Evolutionary conservation across 1,284 basidiomycete species (phyloP).

Genomic region (Amylostereum chailletii): DNA sequence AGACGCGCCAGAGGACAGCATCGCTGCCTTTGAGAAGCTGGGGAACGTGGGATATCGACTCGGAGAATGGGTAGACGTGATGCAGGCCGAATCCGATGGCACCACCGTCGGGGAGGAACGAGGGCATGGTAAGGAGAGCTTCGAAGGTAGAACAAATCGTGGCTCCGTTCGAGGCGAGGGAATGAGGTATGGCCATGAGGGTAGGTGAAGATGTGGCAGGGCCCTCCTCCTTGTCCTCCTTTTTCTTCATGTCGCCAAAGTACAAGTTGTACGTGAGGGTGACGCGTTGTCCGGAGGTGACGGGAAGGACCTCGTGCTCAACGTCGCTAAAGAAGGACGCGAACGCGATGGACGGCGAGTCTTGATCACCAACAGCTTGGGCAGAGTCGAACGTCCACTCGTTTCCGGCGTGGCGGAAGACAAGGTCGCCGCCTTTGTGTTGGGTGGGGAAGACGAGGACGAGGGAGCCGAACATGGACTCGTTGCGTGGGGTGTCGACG

Average conservation of each 20-base stretch:
- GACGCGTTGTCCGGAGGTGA: conserved; percentile 30
- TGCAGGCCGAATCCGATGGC: conserved; percentile 27
- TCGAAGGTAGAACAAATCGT: conserved; percentile 7
- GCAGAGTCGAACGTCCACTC: conserved; percentile 7
- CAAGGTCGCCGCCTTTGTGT: conserved; percentile 10
- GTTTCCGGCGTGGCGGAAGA: conserved; percentile 3
- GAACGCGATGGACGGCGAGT: conserved; percentile 20
- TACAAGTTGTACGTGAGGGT: conserved; percentile 35
- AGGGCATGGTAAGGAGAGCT: conserved; percentile 15
- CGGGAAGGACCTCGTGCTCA: conserved; percentile 34
- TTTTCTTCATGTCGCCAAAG: conserved; percentile 10
- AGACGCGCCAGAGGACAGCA: conserved; percentile 5
- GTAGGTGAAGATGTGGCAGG: conserved; percentile 5
- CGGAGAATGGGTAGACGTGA: conserved; percentile 26
- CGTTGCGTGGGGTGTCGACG: conserved; percentile 16
- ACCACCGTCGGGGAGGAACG: conserved; percentile 25
- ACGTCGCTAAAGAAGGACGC: conserved; percentile 34
- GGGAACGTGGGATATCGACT: not conserved
- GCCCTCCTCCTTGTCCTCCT: no score
- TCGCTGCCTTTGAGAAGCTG: not conserved
- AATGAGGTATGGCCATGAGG: not conserved
- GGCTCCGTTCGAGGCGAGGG: not conserved
- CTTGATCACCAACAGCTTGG: not conserved
- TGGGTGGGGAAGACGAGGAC: conserved; percentile 10
- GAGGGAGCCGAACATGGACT: conserved; percentile 16